phyloP scores from a whole-genome alignment of 169 alveolate genomes.

The Plasmodium vivax region DNA sequence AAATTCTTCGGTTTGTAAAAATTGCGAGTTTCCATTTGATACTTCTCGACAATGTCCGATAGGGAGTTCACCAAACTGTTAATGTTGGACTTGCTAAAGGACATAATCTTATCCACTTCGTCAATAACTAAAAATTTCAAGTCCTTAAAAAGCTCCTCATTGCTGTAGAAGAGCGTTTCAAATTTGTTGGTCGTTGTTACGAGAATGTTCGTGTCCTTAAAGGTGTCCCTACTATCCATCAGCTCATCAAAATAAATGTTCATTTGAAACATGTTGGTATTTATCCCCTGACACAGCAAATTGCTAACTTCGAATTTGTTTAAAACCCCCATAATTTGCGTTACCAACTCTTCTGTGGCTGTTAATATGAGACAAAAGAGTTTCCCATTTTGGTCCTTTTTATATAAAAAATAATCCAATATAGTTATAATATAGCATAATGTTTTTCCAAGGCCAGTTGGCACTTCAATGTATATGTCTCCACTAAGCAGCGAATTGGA shows the following conservation, averaged over 20 bases:
- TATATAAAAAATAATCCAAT: slow-evolving; percentile 72
- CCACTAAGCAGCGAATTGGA: slow-evolving; percentile 56
- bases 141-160: slow-evolving; percentile 68
- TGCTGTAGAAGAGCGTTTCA: slow-evolving; percentile 58
- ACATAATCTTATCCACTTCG: slow-evolving; percentile 77
- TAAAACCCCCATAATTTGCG: slow-evolving; percentile 88
- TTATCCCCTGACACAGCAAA: slow-evolving; percentile 6
- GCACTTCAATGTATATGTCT: slow-evolving; percentile 80
- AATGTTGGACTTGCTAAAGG: slow-evolving; percentile 18
- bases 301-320: slow-evolving; percentile 80
- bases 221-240: slow-evolving; percentile 3
- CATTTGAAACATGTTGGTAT: slow-evolving; percentile 35
- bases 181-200: slow-evolving; percentile 65
- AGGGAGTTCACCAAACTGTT: slow-evolving; percentile 35
- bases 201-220: slow-evolving; percentile 17
- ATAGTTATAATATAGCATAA: slow-evolving; percentile 77
- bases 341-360: slow-evolving; percentile 94
- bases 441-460: slow-evolving; percentile 82
- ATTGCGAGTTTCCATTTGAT: background rate
- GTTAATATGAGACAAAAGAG: slow-evolving; percentile 88
- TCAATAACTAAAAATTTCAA: slow-evolving; percentile 76
- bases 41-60: slow-evolving; percentile 38
- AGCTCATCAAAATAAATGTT: slow-evolving; percentile 59
- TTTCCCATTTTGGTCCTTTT: slow-evolving; percentile 28
- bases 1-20: slow-evolving; percentile 54